A percentile compares a stretch with the other conserved stretches of the same genome.
Conservation (phyloP, 495 filamentous ascomycete genomes). For the Viridothelium virens region DNA sequence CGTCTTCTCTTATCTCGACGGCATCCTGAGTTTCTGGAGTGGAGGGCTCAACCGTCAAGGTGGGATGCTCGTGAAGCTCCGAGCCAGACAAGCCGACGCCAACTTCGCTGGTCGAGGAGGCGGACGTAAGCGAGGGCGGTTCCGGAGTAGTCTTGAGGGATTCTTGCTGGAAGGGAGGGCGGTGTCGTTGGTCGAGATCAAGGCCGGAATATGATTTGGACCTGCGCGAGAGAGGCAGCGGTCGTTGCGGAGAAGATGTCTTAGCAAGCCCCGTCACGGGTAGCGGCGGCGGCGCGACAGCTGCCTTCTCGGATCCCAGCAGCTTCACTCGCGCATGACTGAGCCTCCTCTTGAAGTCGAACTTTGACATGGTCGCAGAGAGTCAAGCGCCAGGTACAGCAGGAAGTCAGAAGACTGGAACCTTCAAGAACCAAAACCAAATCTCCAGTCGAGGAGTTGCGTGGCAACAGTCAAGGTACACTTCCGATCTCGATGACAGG, state of each 20-base stretch:
- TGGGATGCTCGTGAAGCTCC: slow-evolving; percentile 1
- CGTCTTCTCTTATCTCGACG: background rate
- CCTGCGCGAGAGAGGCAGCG: background rate
- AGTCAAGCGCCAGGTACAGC: background rate
- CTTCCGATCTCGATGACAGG: slow-evolving; percentile 9
- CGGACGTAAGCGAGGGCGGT: background rate
- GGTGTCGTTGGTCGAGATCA: background rate
- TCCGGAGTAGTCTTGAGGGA: background rate
- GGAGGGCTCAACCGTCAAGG: slow-evolving; percentile 17
- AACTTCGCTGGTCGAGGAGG: slow-evolving; percentile 9
- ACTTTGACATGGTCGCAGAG: background rate
- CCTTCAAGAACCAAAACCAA: background rate
- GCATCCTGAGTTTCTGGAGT: slow-evolving; percentile 18
- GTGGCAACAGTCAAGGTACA: background rate
- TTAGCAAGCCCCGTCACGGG: background rate
- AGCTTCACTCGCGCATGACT: slow-evolving; percentile 9
- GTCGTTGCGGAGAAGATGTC: slow-evolving; percentile 9
- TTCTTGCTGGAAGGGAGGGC: background rate
- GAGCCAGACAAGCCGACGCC: background rate
- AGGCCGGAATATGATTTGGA: background rate
- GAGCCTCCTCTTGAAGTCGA: slow-evolving; percentile 8
- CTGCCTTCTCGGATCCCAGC: slow-evolving; percentile 9
- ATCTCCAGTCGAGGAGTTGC: background rate
- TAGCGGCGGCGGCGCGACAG: background rate
- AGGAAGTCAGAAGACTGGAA: background rate